Conservation (phyloP, 2,329 filamentous ascomycete species). For the Colletotrichum abscissum region DNA sequence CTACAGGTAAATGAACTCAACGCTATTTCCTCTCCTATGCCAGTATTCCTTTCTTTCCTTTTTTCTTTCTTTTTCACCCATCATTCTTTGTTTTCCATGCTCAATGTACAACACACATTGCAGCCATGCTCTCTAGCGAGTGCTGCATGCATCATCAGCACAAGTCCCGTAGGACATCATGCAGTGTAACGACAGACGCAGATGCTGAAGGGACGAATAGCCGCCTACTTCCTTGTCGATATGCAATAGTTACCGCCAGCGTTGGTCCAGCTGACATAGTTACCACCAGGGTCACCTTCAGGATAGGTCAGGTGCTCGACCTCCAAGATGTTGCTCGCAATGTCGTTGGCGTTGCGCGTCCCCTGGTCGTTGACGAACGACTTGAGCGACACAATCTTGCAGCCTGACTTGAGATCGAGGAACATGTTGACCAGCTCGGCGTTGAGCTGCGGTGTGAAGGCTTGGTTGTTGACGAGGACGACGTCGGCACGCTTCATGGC, state of each 20-base stretch:
- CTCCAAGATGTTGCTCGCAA: constrained; percentile 83
- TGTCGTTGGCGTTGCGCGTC: constrained; percentile 81
- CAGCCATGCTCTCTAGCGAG: background rate
- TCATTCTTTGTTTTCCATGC: background rate
- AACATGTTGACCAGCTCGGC: constrained; percentile 88
- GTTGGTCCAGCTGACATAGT: constrained; percentile 92
- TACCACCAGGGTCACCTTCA: constrained; percentile 66
- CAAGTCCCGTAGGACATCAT: constrained; percentile 35
- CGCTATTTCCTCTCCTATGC: constrained; percentile 31
- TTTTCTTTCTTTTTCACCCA: background rate
- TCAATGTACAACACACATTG: constrained; percentile 20
- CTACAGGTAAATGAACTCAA: constrained; percentile 36
- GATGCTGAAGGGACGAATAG: constrained; percentile 42
- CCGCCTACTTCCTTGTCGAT: constrained; percentile 75
- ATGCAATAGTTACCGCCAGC: constrained; percentile 88
- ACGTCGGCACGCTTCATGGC: constrained; percentile 89
- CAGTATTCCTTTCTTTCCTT: background rate
- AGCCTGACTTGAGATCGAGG: constrained; percentile 90
- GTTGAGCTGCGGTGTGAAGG: constrained; percentile 90
- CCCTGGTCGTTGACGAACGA: constrained; percentile 88
- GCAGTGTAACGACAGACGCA: constrained; percentile 8
- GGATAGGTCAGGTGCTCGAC: constrained; percentile 73
- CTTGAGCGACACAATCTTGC: constrained; percentile 90
- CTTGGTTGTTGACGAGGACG: constrained; percentile 98
- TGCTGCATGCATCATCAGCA: background rate